A percentile compares a stretch with the other conserved stretches of the same genome.
Conservation (phyloP, 1,139 yeast species). For the Zygosaccharomyces pseudobailii region DNA sequence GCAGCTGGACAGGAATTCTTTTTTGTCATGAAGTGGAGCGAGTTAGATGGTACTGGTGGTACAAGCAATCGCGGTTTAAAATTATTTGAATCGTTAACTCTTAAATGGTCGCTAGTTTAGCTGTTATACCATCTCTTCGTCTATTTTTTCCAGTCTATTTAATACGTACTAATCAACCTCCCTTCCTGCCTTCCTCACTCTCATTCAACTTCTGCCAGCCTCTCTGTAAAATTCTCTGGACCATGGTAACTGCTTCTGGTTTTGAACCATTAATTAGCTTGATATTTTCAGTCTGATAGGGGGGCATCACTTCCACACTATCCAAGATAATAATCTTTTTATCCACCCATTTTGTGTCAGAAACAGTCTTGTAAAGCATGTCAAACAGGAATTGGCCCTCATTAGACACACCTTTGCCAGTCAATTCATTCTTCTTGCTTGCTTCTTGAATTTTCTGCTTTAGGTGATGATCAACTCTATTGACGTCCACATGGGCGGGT, state of each 20-base stretch:
- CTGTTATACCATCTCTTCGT: background rate
- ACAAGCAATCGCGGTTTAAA: conserved; percentile 48
- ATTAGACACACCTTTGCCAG: conserved; percentile 39
- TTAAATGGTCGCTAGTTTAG: conserved; percentile 17
- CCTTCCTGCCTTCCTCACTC: conserved; percentile 42
- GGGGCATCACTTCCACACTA: conserved; percentile 47
- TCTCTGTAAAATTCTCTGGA: conserved; percentile 51
- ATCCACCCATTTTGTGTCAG: conserved; percentile 47
- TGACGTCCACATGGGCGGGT: conserved; percentile 25
- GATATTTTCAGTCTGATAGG: conserved; percentile 41
- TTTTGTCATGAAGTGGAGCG: conserved; percentile 44
- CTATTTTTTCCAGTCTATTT: background rate
- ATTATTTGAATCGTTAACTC: conserved; percentile 46
- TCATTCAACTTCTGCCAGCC: conserved; percentile 50
- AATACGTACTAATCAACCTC: conserved; percentile 43
- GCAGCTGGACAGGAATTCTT: conserved; percentile 12
- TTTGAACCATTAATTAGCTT: conserved; percentile 30
- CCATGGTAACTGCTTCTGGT: conserved; percentile 42
- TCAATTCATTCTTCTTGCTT: conserved; percentile 20
- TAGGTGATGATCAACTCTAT: conserved; percentile 23
- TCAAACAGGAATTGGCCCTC: conserved; percentile 50
- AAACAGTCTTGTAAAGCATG: conserved; percentile 45
- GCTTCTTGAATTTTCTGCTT: conserved; percentile 22
- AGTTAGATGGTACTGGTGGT: conserved; percentile 71
- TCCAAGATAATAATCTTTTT: conserved; percentile 49